Evolutionary conservation across 2,329 filamentous ascomycete genomes (phyloP).

Genomic region (Diplodia intermedia): DNA sequence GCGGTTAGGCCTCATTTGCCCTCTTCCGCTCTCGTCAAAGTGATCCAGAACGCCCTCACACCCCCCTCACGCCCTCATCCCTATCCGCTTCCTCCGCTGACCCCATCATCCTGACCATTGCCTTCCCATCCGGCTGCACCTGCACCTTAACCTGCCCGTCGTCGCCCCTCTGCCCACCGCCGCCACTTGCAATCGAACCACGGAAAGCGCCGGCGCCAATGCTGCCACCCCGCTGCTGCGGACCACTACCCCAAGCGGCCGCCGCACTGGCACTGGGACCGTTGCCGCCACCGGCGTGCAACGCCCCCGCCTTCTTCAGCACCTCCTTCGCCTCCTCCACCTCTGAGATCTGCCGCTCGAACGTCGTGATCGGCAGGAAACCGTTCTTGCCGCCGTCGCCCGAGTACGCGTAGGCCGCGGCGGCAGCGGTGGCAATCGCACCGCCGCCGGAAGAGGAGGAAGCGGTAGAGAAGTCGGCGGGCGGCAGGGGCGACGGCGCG

Average conservation of each 20-base stretch:
- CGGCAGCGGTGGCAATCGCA: neutral
- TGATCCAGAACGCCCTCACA: neutral
- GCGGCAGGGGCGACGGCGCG: constrained; percentile 1
- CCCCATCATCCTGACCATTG: constrained; percentile 38
- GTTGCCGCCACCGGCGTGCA: neutral
- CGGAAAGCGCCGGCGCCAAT: neutral
- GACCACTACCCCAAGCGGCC: neutral
- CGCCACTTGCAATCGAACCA: neutral
- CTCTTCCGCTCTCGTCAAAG: neutral
- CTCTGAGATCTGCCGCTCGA: constrained; percentile 21
- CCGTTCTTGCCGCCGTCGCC: neutral
- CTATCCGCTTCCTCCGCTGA: constrained; percentile 36
- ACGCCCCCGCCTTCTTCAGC: constrained; percentile 21
- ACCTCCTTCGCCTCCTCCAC: constrained; percentile 23
- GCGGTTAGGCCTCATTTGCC: neutral
- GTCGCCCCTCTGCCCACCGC: neutral
- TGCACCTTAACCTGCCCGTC: constrained; percentile 14
- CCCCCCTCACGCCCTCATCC: neutral
- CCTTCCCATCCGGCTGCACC: constrained; percentile 32
- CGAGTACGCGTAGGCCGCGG: neutral
- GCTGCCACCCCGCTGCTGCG: constrained; percentile 6
- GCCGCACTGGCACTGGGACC: neutral
- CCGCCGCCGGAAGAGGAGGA: neutral
- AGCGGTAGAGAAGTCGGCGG: neutral
- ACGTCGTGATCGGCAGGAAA: neutral